Base-by-base conservation (phyloP, 2,329 filamentous ascomycete genomes). In the Plectosphaerella sp. region DNA sequence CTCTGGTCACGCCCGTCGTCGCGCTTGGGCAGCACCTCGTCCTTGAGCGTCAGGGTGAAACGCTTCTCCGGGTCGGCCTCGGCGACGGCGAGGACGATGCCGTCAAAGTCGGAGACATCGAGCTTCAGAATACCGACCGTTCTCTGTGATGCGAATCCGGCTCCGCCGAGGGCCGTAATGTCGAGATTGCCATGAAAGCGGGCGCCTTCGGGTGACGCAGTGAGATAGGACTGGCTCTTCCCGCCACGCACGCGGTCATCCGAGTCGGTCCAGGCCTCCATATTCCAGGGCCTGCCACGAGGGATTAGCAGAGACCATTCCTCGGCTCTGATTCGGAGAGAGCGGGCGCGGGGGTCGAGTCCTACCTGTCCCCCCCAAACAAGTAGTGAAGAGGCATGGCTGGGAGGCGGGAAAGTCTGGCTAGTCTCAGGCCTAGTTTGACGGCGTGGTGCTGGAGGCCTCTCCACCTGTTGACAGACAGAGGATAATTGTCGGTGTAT, bases 241-340 rank as follows among this genome's bases (percentile, higher is more conserved):
- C 89, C 89, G 53, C 88, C 88, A 45, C 89, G 83, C n/a, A 93
- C 87, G 28, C 84, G 77, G 67, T 93, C 89, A 66, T 93, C 88
- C 50, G 82, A 85, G 14, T 82, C 74, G 8, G 79, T 84, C 87
- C 88, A 93, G 57, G 82, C 76, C 48, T 71, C 65, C 1, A 74
- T 63, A 20, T 74, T 67, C 86, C 87, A 89, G 20, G 73, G 72
- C 53, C 82, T 86, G 64, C 28, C 28, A 33, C 11, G 28, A 33
- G 8, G 28, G 3, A 20, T 20, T 20, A 33, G 28, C 25, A 47
- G n/a, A 10, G 15, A 33, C 28, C 28, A 42, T 47, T 12, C n/a
- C n/a, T 53, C 37, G 50, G 49, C 28, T 10, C 18, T 42, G 18
- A 5, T n/a, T 42, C 18, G 16, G 16, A 39, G 28, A 25, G 41